Conservation (phyloP, 805 yeast species). For the Nematodospora valgi region DNA sequence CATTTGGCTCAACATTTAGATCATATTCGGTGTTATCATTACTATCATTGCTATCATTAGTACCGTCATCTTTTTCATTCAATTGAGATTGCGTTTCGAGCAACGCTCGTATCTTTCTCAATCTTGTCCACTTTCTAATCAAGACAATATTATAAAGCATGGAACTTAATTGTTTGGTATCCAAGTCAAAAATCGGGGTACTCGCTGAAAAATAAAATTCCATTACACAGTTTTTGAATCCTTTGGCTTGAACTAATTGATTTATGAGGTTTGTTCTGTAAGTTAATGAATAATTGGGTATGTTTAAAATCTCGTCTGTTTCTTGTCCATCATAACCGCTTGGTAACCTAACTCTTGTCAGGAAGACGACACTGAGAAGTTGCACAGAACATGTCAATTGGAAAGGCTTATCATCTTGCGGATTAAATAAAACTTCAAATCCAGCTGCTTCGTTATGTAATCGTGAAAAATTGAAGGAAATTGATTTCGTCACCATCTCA, state of each 20-base stretch:
- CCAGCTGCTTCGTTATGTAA: conserved; percentile 31
- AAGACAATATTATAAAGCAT: conserved; percentile 32
- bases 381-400: conserved; percentile 32
- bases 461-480: conserved; percentile 22
- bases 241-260: conserved; percentile 29
- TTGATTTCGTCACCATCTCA: conserved; percentile 21
- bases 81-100: background rate
- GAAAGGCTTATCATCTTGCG: conserved; percentile 27
- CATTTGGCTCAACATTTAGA: conserved; percentile 5
- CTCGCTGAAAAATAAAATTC: conserved; percentile 37
- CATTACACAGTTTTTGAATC: conserved; percentile 33
- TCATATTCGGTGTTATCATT: conserved; percentile 12
- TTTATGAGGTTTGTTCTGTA: conserved; percentile 34
- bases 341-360: conserved; percentile 6
- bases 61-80: background rate
- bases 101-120: conserved; percentile 13
- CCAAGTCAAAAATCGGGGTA: conserved; percentile 37
- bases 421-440: conserved; percentile 34
- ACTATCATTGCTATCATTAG: conserved; percentile 2
- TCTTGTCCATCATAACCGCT: conserved; percentile 8
- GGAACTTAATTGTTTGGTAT: conserved; percentile 28
- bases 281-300: conserved; percentile 34
- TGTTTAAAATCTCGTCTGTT: conserved; percentile 26
- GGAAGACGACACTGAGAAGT: conserved; percentile 25
- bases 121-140: conserved; percentile 22